Conservation (phyloP, 129 eudicot genomes). For the Escallonia rubra region DNA sequence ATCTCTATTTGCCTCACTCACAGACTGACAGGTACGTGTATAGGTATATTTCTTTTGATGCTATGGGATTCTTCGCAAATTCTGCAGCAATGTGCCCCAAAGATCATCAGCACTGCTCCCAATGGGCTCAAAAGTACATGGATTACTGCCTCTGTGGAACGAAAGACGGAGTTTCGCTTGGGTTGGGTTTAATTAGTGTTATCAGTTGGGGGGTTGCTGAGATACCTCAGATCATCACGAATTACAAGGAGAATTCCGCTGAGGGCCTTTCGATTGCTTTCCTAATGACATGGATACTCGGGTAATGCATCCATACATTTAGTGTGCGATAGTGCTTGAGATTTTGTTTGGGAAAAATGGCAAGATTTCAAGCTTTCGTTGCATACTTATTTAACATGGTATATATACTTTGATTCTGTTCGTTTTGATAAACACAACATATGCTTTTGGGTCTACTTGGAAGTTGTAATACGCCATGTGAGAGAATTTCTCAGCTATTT, state of each 20-base stretch:
- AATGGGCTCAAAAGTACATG: slow-evolving; percentile 53
- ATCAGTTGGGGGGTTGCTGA: slow-evolving; percentile 74
- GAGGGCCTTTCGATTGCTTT: slow-evolving; percentile 67
- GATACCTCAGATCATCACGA: slow-evolving; percentile 70
- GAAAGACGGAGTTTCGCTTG: slow-evolving; percentile 51
- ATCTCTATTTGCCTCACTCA: too few species aligned
- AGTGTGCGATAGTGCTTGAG: not conserved
- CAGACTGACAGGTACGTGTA: not conserved
- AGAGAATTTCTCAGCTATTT: too few species aligned
- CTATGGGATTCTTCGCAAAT: slow-evolving; percentile 38
- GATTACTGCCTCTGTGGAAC: slow-evolving; percentile 54
- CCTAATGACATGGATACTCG: slow-evolving; percentile 64
- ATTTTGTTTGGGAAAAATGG: not conserved
- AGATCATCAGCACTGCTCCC: slow-evolving; percentile 35
- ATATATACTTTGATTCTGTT: not conserved
- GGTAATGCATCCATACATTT: slow-evolving; percentile 34
- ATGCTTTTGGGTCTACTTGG: too few species aligned
- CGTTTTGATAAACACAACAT: not conserved
- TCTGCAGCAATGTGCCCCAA: slow-evolving; percentile 35
- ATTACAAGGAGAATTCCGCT: slow-evolving; percentile 48
- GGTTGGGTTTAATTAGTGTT: slow-evolving; percentile 57
- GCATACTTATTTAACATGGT: slow-evolving; percentile 1
- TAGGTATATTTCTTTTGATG: slow-evolving; percentile 13
- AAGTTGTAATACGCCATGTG: too few species aligned
- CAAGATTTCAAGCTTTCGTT: not conserved